These are phyloP conservation scores for Triticum dicoccoides DNA, from an alignment of 176 grass and related monocot genomes.

Conservation along the genomic window DNA sequence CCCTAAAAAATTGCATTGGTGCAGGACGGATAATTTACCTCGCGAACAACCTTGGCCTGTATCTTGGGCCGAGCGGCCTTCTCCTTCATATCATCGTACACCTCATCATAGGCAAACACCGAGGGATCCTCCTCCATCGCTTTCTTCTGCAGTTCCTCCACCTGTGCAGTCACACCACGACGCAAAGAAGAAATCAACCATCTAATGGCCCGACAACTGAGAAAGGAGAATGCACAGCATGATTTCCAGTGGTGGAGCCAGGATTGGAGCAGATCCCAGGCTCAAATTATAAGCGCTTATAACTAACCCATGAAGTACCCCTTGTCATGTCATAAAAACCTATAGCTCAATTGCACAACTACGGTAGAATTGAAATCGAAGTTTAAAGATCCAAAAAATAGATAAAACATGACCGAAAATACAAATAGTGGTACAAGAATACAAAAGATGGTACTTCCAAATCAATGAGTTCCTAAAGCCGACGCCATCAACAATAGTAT, in stretches of 20 bases:
- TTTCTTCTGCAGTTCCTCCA: conserved; percentile 88
- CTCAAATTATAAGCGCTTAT: background rate
- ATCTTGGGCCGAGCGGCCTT: conserved; percentile 75
- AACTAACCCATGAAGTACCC: background rate
- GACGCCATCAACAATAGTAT: background rate
- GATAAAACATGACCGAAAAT: background rate
- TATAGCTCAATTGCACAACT: background rate
- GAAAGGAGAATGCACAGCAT: background rate
- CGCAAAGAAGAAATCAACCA: background rate
- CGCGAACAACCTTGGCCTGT: conserved; percentile 58
- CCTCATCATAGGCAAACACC: conserved; percentile 84
- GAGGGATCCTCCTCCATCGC: conserved; percentile 89
- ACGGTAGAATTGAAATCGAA: background rate
- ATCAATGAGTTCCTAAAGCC: background rate
- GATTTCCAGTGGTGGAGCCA: background rate
- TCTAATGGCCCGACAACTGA: background rate
- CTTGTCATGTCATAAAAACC: background rate
- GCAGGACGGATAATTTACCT: conserved; percentile 38
- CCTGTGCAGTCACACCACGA: conserved; percentile 26
- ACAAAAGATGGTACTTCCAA: background rate
- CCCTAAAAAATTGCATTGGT: background rate
- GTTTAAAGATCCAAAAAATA: background rate
- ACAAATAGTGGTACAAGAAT: background rate
- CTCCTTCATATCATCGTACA: conserved; percentile 95
- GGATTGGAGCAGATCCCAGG: background rate